Conservation (phyloP, 176 grass and related monocot genomes). For the Triticum dicoccoides region DNA sequence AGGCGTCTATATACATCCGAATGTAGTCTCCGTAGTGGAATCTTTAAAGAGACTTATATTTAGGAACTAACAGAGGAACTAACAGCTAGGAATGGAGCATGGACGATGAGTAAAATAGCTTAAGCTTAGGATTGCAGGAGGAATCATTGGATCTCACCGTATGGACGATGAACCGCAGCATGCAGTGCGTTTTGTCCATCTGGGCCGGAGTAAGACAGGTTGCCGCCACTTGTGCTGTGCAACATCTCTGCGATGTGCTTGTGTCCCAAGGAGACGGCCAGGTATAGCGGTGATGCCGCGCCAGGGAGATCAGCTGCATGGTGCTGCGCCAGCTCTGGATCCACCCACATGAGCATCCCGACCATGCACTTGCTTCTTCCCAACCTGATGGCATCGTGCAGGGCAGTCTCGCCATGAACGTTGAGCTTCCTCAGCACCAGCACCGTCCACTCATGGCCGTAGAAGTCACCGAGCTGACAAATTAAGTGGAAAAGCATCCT, state of each 20-base stretch:
- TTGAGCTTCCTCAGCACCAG: neutral
- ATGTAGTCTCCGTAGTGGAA: no score
- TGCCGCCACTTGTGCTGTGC: neutral
- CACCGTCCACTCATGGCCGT: neutral
- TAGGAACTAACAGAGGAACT: no score
- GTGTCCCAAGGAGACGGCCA: neutral
- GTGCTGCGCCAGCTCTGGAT: no score
- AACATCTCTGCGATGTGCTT: neutral
- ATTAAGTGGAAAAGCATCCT: neutral
- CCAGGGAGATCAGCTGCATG: no score
- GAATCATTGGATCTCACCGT: neutral
- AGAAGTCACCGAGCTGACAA: neutral
- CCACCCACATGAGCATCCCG: no score
- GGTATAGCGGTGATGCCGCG: neutral
- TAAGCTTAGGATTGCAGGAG: neutral
- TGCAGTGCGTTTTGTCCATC: neutral
- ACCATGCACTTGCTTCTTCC: neutral
- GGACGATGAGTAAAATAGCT: no score
- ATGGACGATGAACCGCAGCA: neutral
- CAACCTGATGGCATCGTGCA: neutral
- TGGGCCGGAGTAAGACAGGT: neutral
- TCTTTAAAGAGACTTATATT: no score
- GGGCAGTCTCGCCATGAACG: neutral
- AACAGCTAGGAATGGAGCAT: no score
- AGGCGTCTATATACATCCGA: no score